Percentiles rank a stretch among this genome's conserved stretches.
phyloP scores from a whole-genome alignment of 768 basidiomycete genomes.

The Leccinum olivaceopallidum region DNA sequence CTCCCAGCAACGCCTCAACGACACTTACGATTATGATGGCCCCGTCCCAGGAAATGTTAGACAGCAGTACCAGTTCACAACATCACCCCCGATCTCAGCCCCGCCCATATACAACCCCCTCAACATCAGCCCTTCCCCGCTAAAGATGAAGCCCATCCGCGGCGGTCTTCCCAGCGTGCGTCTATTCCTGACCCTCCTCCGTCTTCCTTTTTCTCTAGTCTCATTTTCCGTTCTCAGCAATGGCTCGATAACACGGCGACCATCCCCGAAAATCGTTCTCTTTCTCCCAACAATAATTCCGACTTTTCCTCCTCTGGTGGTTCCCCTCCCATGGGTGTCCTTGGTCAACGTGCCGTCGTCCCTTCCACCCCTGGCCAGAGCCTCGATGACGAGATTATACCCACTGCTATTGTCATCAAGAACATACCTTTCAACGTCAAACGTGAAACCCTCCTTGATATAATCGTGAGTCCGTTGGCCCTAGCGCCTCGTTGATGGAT shows the following conservation, averaged over 20 bases:
- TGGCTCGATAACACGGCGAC: conserved; percentile 69
- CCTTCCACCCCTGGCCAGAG: conserved; percentile 53
- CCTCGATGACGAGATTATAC: conserved; percentile 90
- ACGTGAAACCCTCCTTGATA: conserved; percentile 92
- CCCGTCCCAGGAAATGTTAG: conserved; percentile 48
- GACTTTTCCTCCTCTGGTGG: conserved; percentile 88
- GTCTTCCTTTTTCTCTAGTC: conserved; percentile 22
- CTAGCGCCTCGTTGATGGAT: conserved; percentile 1
- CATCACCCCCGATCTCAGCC: conserved; percentile 58
- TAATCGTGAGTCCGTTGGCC: conserved; percentile 74
- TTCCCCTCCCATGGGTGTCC: conserved; percentile 61
- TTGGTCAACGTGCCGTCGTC: conserved; percentile 45
- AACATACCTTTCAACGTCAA: conserved; percentile 99
- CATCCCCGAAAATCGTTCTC: conserved; percentile 68
- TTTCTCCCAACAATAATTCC: conserved; percentile 85
- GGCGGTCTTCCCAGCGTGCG: conserved; percentile 73
- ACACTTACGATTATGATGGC: conserved; percentile 83
- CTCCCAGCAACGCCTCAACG: conserved; percentile 80
- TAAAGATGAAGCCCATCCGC: conserved; percentile 72
- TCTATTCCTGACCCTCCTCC: conserved; percentile 23
- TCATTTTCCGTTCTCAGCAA: conserved; percentile 54
- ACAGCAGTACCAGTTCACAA: conserved; percentile 69
- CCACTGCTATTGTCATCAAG: conserved; percentile 99
- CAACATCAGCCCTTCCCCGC: conserved; percentile 64
- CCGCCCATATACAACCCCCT: conserved; percentile 50